These are phyloP conservation scores for Suhomyces bribrorum DNA, from an alignment of 1,139 yeast species.

Conservation along the genomic window DNA sequence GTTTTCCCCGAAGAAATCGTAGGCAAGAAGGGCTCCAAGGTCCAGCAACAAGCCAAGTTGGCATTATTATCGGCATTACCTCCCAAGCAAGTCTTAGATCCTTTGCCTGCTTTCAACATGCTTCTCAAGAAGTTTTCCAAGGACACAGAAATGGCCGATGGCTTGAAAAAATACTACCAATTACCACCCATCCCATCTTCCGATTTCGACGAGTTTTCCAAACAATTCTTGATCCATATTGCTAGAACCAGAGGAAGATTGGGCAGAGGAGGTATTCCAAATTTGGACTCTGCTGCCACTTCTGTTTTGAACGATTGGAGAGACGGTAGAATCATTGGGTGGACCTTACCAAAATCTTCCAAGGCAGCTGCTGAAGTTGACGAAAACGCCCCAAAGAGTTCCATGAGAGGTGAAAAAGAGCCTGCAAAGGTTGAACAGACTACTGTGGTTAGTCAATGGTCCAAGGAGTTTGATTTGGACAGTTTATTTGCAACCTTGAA, in stretches of 20 bases:
- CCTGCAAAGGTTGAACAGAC: conserved; percentile 68
- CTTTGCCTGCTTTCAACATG: conserved; percentile 76
- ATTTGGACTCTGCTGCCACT: conserved; percentile 80
- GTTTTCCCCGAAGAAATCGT: conserved; percentile 79
- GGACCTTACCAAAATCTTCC: conserved; percentile 81
- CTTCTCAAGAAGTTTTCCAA: conserved; percentile 74
- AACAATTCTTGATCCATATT: conserved; percentile 85
- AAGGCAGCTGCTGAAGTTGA: conserved; percentile 33
- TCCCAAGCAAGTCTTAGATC: conserved; percentile 82
- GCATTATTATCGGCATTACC: conserved; percentile 89
- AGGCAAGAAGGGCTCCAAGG: conserved; percentile 49
- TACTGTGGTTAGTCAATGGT: conserved; percentile 85
- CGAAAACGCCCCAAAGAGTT: conserved; percentile 42
- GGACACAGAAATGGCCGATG: conserved; percentile 71
- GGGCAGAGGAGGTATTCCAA: conserved; percentile 92
- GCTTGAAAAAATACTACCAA: conserved; percentile 69
- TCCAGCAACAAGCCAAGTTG: conserved; percentile 81
- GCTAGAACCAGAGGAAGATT: conserved; percentile 92
- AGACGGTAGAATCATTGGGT: conserved; percentile 90
- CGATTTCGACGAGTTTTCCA: conserved; percentile 67
- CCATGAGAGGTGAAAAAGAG: conserved; percentile 48
- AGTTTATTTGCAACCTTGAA: conserved; percentile 52
- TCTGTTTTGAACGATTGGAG: conserved; percentile 93
- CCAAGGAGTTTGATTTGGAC: conserved; percentile 90
- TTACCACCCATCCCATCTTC: conserved; percentile 78